Base-by-base conservation (phyloP, 306 rosid species). In the Mimosa bimucronata region DNA sequence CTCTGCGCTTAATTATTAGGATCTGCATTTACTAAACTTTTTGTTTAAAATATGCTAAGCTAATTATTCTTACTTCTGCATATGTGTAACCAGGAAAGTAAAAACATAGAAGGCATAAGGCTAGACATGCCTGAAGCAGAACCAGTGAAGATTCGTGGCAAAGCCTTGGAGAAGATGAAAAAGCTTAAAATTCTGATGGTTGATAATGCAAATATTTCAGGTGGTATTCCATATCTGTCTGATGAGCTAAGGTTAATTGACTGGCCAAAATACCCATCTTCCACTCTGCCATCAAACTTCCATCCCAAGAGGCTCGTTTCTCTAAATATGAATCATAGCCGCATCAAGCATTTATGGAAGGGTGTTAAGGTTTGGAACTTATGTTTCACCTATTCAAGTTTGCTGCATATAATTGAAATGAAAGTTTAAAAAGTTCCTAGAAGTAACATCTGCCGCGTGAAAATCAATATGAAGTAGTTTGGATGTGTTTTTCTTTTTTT, bases 281-380 rank as follows among this genome's bases (percentile, higher is more conserved):
- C 79, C 52, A 52, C 52, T 40, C 40, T 81, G 23, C 80, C 71
- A 37, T 58, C 57, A 21, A 16, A 38, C 28, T 74, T 81, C 52
- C n/a, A 66, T 28, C 76, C 80, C 40, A 75, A 44, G 66, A 67
- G 74, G 44, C 79, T 81, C 57, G 42, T 81, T 42, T 41, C 40
- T 26, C 2, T 81, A 13, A 75, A 29, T 4, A 1, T 81, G 80
- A 31, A 16, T 18, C 9, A 8, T 15, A 57, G 80, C 7, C 71
- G n/a, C 66, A 29, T 75, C 11, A 67, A 44, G 23, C 41, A 76
- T 11, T 44, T 76, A 19, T 76, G 73, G 72, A 76, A 62, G 31
- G 62, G 72, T 42, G 46, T 18, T 6, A 76, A 76, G 80, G 80
- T 46, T 41, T 9, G 45, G 10, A 9, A 41, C 45, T 41, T 41